Percentiles rank a stretch among this genome's conserved stretches.
These are phyloP conservation scores for Arbutus unedo DNA, from an alignment of 148 eudicot genomes.

Conservation along the genomic window DNA sequence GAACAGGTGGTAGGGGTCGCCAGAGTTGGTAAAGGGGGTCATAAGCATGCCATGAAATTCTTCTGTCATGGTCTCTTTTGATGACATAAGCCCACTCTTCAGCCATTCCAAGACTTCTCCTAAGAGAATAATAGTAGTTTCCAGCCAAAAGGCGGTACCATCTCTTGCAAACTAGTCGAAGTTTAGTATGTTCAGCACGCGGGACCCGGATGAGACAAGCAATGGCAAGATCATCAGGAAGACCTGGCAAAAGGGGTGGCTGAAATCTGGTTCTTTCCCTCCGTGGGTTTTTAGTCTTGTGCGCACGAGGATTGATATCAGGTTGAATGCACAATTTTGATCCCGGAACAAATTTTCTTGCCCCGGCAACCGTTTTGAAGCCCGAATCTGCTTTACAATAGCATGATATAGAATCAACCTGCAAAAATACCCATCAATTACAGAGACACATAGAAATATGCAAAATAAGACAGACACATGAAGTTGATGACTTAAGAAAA, in stretches of 20 bases:
- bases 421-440: slow-evolving; percentile 19
- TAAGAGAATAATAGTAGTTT: slow-evolving; percentile 69
- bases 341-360: slow-evolving; percentile 75
- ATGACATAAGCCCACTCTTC: slow-evolving; percentile 89
- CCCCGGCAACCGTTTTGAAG: slow-evolving; percentile 78
- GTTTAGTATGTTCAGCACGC: slow-evolving; percentile 69
- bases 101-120: slow-evolving; percentile 75
- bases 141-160: slow-evolving; percentile 79
- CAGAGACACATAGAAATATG: not conserved
- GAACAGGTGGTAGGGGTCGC: slow-evolving; percentile 94
- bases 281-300: slow-evolving; percentile 52
- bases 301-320: slow-evolving; percentile 72
- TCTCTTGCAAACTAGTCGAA: slow-evolving; percentile 80
- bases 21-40: slow-evolving; percentile 80
- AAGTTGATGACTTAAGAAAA: not conserved
- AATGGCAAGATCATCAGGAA: slow-evolving; percentile 87
- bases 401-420: slow-evolving; percentile 91
- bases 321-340: slow-evolving; percentile 86
- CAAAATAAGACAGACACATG: not conserved
- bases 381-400: slow-evolving; percentile 81
- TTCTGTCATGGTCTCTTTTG: slow-evolving; percentile 80
- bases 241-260: slow-evolving; percentile 86
- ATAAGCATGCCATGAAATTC: slow-evolving; percentile 82
- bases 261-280: slow-evolving; percentile 59
- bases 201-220: slow-evolving; percentile 86